Percentiles rank a stretch among this genome's conserved stretches.
These are phyloP conservation scores for Monosporascus sp. DNA, from an alignment of 2,329 filamentous ascomycete genomes.

Conservation along the genomic window DNA sequence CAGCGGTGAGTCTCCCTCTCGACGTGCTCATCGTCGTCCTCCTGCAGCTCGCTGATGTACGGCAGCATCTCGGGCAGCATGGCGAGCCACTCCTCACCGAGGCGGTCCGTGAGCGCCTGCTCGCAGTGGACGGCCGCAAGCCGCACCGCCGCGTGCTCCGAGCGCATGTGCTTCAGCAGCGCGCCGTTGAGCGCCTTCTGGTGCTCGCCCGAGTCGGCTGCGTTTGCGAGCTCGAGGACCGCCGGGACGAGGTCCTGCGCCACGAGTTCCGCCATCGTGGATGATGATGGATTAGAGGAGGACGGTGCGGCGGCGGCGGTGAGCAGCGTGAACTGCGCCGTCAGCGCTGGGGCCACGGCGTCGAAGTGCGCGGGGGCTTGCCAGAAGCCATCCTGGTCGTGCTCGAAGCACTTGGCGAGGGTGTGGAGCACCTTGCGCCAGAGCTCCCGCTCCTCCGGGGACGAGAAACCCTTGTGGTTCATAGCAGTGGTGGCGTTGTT, in stretches of 20 bases:
- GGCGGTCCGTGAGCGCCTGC: slow-evolving; percentile 68
- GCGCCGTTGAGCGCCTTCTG: slow-evolving; percentile 81
- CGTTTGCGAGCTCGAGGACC: slow-evolving; percentile 72
- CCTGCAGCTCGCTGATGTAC: slow-evolving; percentile 89
- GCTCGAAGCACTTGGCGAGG: slow-evolving; percentile 69
- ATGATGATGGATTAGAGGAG: background rate
- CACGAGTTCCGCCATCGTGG: slow-evolving; percentile 13
- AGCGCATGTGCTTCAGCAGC: slow-evolving; percentile 73
- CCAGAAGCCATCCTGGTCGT: slow-evolving; percentile 96
- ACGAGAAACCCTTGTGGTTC: slow-evolving; percentile 31
- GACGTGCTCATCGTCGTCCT: slow-evolving; percentile 92
- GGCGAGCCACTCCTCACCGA: slow-evolving; percentile 91
- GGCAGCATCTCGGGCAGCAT: slow-evolving; percentile 94
- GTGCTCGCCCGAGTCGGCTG: slow-evolving; percentile 80
- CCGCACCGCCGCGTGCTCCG: slow-evolving; percentile 65
- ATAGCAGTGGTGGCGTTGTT: slow-evolving; percentile 49
- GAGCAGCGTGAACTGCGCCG: slow-evolving; percentile 57
- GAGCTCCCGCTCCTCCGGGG: slow-evolving; percentile 50
- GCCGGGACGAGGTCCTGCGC: slow-evolving; percentile 60
- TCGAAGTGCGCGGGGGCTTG: slow-evolving; percentile 84
- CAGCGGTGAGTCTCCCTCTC: slow-evolving; percentile 85
- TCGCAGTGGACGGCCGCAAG: slow-evolving; percentile 79
- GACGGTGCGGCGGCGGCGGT: slow-evolving; percentile 25
- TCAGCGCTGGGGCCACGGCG: slow-evolving; percentile 63
- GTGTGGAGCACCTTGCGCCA: slow-evolving; percentile 67